Base-by-base conservation (phyloP, 2,329 filamentous ascomycete genomes). In the Xylariaceae sp. region DNA sequence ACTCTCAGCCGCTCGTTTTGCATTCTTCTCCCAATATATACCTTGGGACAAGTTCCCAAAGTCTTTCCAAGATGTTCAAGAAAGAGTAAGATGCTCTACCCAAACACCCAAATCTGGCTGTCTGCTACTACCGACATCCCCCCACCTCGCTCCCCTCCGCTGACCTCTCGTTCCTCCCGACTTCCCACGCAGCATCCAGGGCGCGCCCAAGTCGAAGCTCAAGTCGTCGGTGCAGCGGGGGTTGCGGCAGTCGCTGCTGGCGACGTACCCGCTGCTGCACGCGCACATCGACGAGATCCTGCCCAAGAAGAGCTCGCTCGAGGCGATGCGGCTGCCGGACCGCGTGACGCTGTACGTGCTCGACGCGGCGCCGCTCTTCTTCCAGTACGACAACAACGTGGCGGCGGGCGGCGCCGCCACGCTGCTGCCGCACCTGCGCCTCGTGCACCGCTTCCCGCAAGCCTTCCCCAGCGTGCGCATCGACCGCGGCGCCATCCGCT, bases 401-500 rank as follows among this genome's bases (percentile, higher is more conserved):
- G n/a, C n/a, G n/a, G n/a, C n/a, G n/a, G n/a, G n/a, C n/a, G n/a
- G n/a, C n/a, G n/a, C n/a, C n/a, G 76, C 81, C 49, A 75, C 80
- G 3, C 73, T 94, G 36, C 74, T 95, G 38, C 92, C 92, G 1
- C 92, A 96, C 60, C 79, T 98, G 10, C 75, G 75, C 30, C 78
- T 96, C 51, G 78, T 98, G 23, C 92, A 98, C 69, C 76, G 82
- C 49, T 96, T 90, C 65, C 92, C 92, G 8, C 67, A 77, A 47
- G 83, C 78, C 38, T 90, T 98, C 58, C 80, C 84, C 13, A 82
- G 77, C 33, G 71, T 98, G 37, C 82, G 89, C 38, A 94, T 96
- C 59, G 92, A 98, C 61, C 78, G 92, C 31, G 92, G 92, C 42
- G 92, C 92, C 5, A 96, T 98, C 54, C 85, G 92, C 40, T 98